These are phyloP conservation scores for Rutstroemia sp. DNA, from an alignment of 2,329 filamentous ascomycete genomes.

Conservation along the genomic window DNA sequence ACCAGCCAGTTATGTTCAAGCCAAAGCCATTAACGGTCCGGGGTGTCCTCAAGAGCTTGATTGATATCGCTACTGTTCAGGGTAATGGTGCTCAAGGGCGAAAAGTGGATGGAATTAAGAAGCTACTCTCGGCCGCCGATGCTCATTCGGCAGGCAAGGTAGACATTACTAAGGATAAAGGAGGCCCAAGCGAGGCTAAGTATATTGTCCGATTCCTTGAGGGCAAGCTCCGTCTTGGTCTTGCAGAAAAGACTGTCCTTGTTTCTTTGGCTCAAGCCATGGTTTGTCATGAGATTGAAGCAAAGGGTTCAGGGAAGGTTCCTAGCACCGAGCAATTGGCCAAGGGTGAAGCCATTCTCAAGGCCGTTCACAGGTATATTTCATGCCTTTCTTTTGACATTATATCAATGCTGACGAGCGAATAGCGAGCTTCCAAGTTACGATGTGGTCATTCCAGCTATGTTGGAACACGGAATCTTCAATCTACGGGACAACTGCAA, in stretches of 20 bases:
- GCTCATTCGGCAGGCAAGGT: constrained; percentile 66
- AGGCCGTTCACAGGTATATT: constrained; percentile 76
- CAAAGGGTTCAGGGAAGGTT: constrained; percentile 53
- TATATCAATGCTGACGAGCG: constrained; percentile 28
- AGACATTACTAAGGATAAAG: constrained; percentile 88
- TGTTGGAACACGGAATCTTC: constrained; percentile 79
- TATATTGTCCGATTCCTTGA: constrained; percentile 89
- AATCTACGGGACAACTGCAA: constrained; percentile 80
- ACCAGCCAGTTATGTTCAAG: constrained; percentile 97
- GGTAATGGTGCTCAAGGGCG: constrained; percentile 83
- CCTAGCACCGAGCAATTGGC: constrained; percentile 71
- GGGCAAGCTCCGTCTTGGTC: constrained; percentile 82
- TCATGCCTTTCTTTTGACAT: neutral
- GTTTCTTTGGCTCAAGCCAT: constrained; percentile 86
- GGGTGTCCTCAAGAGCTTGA: constrained; percentile 79
- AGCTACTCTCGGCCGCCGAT: constrained; percentile 86
- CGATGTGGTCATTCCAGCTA: constrained; percentile 85
- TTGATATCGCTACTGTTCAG: constrained; percentile 79
- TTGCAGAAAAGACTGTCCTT: constrained; percentile 88
- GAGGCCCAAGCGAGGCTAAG: constrained; percentile 90
- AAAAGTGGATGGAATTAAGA: constrained; percentile 94
- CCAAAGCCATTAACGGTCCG: constrained; percentile 82
- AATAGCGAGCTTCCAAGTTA: constrained; percentile 88
- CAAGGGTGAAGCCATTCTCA: constrained; percentile 77
- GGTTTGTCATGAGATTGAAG: constrained; percentile 72